Percentiles rank a stretch among this genome's conserved stretches.
Evolutionary conservation across 306 rosid species (phyloP).

Genomic region (Lagenaria siceraria): DNA sequence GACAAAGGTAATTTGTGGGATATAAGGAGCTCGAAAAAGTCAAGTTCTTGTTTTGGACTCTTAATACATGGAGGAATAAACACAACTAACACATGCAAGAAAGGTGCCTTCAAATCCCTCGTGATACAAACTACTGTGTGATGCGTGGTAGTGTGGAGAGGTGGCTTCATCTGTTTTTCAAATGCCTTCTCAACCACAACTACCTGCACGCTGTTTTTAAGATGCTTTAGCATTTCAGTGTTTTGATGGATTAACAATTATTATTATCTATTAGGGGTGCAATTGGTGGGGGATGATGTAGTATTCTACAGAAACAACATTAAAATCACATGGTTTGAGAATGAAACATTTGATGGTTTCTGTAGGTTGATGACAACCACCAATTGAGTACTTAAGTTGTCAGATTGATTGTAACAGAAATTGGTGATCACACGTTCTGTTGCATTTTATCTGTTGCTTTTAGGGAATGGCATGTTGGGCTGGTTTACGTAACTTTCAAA

Average conservation of each 20-base stretch:
- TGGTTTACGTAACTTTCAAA: neutral
- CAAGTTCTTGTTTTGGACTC: neutral
- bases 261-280: neutral
- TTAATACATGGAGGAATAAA: neutral
- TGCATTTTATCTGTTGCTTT: neutral
- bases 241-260: neutral
- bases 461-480: neutral
- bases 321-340: neutral
- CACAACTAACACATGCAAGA: neutral
- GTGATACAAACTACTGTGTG: neutral
- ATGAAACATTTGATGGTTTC: neutral
- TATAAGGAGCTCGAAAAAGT: neutral
- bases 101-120: neutral
- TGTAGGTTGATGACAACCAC: neutral
- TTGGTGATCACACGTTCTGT: neutral
- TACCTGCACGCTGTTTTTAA: neutral
- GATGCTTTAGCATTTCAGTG: neutral
- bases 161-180: neutral
- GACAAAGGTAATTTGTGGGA: neutral
- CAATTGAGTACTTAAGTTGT: neutral
- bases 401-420: neutral
- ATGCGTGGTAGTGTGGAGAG: neutral
- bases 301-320: neutral
- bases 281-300: neutral
- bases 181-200: neutral